A percentile compares a stretch with the other conserved stretches of the same genome.
These are phyloP conservation scores for Trifolium subterraneum DNA, from an alignment of 306 rosid genomes.

Conservation along the genomic window DNA sequence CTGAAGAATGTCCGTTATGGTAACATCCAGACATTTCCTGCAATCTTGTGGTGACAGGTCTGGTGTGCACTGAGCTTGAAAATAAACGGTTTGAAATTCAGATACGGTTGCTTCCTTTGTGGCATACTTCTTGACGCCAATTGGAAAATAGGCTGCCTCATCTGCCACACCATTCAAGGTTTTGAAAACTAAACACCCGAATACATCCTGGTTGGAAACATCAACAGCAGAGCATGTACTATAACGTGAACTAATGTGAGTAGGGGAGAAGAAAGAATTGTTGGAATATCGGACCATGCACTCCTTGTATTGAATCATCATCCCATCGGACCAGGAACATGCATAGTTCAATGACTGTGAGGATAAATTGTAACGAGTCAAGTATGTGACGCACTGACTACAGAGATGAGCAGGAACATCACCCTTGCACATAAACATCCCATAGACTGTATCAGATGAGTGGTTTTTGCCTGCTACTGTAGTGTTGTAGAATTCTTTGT, in stretches of 20 bases:
- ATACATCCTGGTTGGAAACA: neutral
- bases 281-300: conserved; percentile 12
- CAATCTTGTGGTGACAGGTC: neutral
- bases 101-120: neutral
- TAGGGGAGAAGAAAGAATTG: neutral
- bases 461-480: neutral
- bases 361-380: neutral
- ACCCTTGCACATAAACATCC: conserved; percentile 27
- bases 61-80: conserved; percentile 14
- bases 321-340: neutral
- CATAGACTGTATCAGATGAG: neutral
- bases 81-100: neutral
- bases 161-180: neutral
- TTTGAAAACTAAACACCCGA: neutral
- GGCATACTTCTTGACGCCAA: neutral
- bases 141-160: neutral
- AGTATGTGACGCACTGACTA: neutral
- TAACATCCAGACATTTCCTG: neutral
- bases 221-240: accelerated
- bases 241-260: neutral
- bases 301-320: neutral
- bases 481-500: neutral
- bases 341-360: too few species aligned
- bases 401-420: conserved; percentile 13
- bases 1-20: neutral